Conservation (phyloP, 106 monocot species). For the Platanthera guangdongensis region DNA sequence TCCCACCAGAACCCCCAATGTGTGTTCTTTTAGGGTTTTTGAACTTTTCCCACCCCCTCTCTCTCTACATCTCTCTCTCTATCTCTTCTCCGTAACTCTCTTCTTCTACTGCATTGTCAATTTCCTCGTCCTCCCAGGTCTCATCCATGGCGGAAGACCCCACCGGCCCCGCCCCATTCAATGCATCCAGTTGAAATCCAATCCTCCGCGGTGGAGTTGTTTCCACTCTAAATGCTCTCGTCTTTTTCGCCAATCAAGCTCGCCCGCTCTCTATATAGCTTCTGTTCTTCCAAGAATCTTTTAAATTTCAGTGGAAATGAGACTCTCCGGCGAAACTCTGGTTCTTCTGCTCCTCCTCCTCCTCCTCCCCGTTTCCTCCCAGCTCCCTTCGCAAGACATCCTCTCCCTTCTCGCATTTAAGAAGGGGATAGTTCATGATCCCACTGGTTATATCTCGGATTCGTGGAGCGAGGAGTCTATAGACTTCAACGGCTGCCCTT, state of each 20-base stretch:
- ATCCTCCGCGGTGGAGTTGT: conserved; percentile 36
- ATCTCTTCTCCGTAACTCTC: not conserved
- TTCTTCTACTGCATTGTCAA: not conserved
- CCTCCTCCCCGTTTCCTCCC: conserved; percentile 26
- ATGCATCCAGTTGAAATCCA: conserved; percentile 11
- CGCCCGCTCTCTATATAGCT: conserved; percentile 1
- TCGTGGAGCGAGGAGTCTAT: conserved; percentile 97
- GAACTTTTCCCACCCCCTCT: not conserved
- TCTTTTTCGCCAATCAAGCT: not conserved
- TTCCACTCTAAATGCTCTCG: conserved; percentile 19
- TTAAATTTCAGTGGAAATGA: conserved; percentile 15
- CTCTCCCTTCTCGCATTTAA: conserved; percentile 80
- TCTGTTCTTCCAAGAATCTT: conserved; percentile 3
- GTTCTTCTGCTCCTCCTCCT: conserved; percentile 25
- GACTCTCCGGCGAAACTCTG: conserved; percentile 16
- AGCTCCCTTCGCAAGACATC: conserved; percentile 80
- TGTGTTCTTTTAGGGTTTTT: conserved; percentile 10
- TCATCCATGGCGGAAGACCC: conserved; percentile 10
- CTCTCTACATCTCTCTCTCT: not conserved
- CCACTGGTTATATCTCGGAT: conserved; percentile 65
- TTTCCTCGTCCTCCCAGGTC: not conserved
- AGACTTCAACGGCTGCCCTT: conserved; percentile 91
- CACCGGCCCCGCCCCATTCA: conserved; percentile 20
- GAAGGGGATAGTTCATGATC: conserved; percentile 76
- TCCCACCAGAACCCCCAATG: not conserved